phyloP scores from a whole-genome alignment of 2,329 filamentous ascomycete species.

The Scedosporium boydii region DNA sequence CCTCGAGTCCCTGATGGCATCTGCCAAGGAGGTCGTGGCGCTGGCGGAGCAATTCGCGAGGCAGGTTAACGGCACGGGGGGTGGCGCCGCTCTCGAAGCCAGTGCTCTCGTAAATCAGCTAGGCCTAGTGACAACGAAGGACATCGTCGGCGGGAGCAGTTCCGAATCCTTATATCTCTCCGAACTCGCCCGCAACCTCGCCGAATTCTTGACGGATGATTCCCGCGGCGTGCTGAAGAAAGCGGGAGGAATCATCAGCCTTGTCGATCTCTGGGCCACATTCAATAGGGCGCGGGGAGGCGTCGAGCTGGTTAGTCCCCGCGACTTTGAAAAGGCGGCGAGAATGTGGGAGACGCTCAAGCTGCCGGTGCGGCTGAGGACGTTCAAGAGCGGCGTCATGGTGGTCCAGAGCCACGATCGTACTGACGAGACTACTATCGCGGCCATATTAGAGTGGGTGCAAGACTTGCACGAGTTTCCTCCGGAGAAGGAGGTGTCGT shows the following conservation, averaged over 20 bases:
- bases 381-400: conserved; percentile 88
- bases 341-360: conserved; percentile 79
- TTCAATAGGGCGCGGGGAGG: conserved; percentile 91
- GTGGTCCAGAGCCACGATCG: conserved; percentile 84
- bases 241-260: conserved; percentile 78
- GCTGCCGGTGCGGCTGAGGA: conserved; percentile 75
- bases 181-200: conserved; percentile 73
- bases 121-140: conserved; percentile 86
- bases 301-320: conserved; percentile 85
- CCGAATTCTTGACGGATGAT: conserved; percentile 85
- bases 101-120: conserved; percentile 63
- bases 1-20: conserved; percentile 92
- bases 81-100: conserved; percentile 57
- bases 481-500: conserved; percentile 54
- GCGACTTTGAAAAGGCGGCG: conserved; percentile 86
- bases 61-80: conserved; percentile 50
- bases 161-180: conserved; percentile 82
- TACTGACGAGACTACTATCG: conserved; percentile 84
- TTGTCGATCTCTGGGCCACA: conserved; percentile 87
- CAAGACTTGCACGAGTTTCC: conserved; percentile 59
- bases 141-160: conserved; percentile 72
- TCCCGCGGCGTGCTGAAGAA: conserved; percentile 64
- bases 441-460: conserved; percentile 67
- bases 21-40: conserved; percentile 90
- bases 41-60: conserved; percentile 80